Conservation (phyloP, 2,329 filamentous ascomycete species). For the Colletotrichum lindemuthianum region DNA sequence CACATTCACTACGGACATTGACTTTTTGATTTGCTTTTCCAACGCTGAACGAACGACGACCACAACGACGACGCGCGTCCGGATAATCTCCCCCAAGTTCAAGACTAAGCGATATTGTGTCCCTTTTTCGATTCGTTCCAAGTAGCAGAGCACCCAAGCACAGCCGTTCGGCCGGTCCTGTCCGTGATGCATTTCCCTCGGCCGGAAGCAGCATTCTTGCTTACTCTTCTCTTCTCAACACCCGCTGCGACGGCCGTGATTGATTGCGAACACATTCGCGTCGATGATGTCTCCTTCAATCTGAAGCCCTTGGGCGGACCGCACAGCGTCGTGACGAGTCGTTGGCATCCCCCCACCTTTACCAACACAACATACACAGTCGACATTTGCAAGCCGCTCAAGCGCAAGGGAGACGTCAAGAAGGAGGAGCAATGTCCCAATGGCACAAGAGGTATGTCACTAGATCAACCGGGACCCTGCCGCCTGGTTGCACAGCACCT, state of each 20-base stretch:
- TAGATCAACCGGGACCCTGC: background rate
- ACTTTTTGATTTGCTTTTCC: too few species aligned
- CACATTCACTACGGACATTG: slow-evolving; percentile 6
- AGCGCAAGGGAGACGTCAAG: slow-evolving; percentile 65
- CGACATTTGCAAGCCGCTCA: slow-evolving; percentile 77
- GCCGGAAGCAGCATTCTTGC: slow-evolving; percentile 47
- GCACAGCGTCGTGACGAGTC: slow-evolving; percentile 72
- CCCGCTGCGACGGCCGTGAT: slow-evolving; percentile 59
- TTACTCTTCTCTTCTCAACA: slow-evolving; percentile 49
- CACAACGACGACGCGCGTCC: too few species aligned
- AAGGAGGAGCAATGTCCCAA: slow-evolving; percentile 72
- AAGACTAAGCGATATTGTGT: background rate
- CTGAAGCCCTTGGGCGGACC: slow-evolving; percentile 72
- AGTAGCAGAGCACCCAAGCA: slow-evolving; percentile 35
- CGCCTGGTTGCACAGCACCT: background rate
- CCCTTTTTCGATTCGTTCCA: slow-evolving; percentile 7
- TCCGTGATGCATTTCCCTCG: slow-evolving; percentile 37
- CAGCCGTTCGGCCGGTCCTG: slow-evolving; percentile 13
- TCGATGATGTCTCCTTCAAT: slow-evolving; percentile 71
- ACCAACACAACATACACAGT: slow-evolving; percentile 84
- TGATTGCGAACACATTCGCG: slow-evolving; percentile 69
- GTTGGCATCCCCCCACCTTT: slow-evolving; percentile 61
- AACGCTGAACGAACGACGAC: too few species aligned
- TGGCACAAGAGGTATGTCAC: slow-evolving; percentile 69
- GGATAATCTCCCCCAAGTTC: too few species aligned